Evolutionary conservation across 1,139 yeast genomes (phyloP), one percentile per base, ranked within the genome.

Genomic region (Taphrina confusa): DNA sequence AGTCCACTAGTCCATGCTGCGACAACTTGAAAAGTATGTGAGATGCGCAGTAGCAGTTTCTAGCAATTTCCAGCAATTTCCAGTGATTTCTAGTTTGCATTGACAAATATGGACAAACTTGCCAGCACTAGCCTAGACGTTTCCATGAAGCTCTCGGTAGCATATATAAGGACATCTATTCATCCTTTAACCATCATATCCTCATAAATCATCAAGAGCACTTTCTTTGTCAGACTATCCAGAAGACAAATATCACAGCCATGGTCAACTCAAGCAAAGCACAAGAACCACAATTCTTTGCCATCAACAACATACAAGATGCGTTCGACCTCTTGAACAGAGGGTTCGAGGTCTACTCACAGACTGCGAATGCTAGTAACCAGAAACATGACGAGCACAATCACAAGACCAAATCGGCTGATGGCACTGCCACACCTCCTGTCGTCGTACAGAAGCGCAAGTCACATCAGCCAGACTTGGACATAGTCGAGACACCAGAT

Each of bases 391-490:
- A 1, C 20, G 31, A 23, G 5, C 47, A 42, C 18, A n/a, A 5
- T 1, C 18, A 22, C 30, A 42, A 23, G 20, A 9, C 47, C 5
- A 42, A 42, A 14, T 42, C 47, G 31, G 31, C 22, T 18, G 31
- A 27, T 2, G 50, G 50, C 37, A 18, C 37, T 2, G 11, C 34
- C 34, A 28, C 37, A 4, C n/a, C 37, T 16, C 50, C 34, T 5
- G 50, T 30, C 27, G 14, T 22, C 11, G 37, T 22, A 1, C 50
- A 45, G 50, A 45, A 45, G 37, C 34, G 50, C 25, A 37, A 22
- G 44, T 12, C 54, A 4, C 33, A 49, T 22, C 40, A 33, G 16
- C 59, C 59, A 11, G 52, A 44, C 44, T 44, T 55, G 20, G 59
- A 55, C 52, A 36, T 55, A n/a, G 14, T 31, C 27, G 59, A 55